These are phyloP conservation scores for Camelina laxa DNA, from an alignment of 345 rosid genomes.

Conservation along the genomic window DNA sequence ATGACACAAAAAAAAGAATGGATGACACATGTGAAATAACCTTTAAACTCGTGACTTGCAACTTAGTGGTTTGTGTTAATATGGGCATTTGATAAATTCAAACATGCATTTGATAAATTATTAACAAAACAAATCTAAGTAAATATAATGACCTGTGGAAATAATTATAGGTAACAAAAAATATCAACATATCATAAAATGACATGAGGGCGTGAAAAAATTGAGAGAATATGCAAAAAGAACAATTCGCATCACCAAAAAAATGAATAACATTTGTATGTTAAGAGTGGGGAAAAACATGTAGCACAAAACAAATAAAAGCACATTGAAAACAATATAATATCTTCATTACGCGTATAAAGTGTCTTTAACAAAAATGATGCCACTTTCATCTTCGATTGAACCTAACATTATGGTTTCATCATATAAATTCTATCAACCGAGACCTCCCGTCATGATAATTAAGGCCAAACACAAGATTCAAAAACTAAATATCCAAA, in stretches of 20 bases:
- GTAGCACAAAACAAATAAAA: background rate
- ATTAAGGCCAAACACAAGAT: background rate
- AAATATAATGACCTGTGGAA: background rate
- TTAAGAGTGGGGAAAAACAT: background rate
- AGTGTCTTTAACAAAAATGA: background rate
- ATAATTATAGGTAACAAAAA: background rate
- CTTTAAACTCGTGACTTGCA: background rate
- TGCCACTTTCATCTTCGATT: background rate
- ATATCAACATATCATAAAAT: no score
- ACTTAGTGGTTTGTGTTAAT: no score
- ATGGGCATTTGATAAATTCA: no score
- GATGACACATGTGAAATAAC: background rate
- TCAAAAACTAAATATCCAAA: background rate
- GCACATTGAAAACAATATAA: background rate
- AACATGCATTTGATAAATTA: no score
- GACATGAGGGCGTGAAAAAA: no score
- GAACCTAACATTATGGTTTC: background rate
- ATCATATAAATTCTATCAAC: background rate
- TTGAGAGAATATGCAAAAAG: no score
- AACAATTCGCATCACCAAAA: background rate
- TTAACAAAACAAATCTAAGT: background rate
- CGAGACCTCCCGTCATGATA: background rate
- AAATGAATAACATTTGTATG: background rate
- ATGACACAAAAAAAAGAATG: no score
- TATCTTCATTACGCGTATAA: background rate